phyloP scores from a whole-genome alignment of 2,329 filamentous ascomycete genomes.

The Gnomoniopsis sp. region DNA sequence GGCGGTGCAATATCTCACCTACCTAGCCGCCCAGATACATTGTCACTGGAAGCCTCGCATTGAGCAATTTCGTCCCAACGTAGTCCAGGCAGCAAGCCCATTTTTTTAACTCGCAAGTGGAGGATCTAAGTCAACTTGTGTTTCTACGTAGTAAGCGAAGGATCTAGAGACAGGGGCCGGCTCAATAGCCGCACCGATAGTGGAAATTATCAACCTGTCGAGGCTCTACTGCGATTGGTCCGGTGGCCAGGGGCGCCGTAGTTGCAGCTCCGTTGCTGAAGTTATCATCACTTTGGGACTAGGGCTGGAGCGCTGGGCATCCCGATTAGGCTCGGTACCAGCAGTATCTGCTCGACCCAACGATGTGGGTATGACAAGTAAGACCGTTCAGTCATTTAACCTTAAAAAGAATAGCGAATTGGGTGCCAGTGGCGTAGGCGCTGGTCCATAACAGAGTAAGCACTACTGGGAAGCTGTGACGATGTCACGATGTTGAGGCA shows the following conservation, averaged over 20 bases:
- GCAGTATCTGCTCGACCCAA: not conserved
- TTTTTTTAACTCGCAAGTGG: too few relatives aligned
- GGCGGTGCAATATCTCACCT: not conserved
- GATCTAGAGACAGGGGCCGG: not conserved
- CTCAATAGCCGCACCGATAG: slow-evolving; percentile 2
- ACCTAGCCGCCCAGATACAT: too few relatives aligned
- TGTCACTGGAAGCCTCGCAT: not conserved
- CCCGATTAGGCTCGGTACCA: slow-evolving; percentile 1
- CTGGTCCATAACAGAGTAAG: too few relatives aligned
- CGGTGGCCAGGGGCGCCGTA: not conserved
- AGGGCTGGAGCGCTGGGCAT: not conserved
- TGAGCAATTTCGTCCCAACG: slow-evolving; percentile 1
- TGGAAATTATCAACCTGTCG: not conserved
- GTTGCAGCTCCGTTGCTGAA: not conserved
- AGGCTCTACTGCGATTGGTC: not conserved
- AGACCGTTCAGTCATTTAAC: too few relatives aligned
- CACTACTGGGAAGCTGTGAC: not conserved
- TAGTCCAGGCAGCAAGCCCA: not conserved
- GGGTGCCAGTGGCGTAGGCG: too few relatives aligned
- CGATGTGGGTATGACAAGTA: not conserved
- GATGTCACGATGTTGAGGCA: not conserved
- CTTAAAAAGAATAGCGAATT: not conserved
- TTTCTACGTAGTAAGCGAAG: not conserved
- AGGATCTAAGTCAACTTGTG: too few relatives aligned
- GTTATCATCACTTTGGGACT: slow-evolving; percentile 1